These are phyloP conservation scores for Aspergillus tamarii DNA, from an alignment of 2,329 filamentous ascomycete species.

Conservation along the genomic window DNA sequence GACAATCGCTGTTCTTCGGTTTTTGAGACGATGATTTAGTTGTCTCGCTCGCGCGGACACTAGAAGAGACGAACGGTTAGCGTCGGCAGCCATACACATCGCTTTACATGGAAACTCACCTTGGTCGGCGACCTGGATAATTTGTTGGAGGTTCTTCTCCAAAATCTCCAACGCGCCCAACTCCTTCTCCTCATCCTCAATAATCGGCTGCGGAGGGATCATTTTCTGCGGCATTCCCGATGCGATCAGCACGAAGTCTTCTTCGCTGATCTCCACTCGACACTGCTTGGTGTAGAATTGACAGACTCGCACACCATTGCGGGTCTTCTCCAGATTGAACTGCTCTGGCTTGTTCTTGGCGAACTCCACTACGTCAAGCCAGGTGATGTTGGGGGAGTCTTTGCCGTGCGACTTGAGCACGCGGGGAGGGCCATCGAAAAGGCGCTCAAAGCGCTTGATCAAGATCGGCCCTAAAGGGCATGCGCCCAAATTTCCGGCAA, in stretches of 20 bases:
- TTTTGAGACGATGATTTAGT: slow-evolving; percentile 78
- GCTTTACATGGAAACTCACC: slow-evolving; percentile 42
- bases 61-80: slow-evolving; percentile 27
- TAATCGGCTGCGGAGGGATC: slow-evolving; percentile 77
- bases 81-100: background rate
- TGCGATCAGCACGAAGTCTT: slow-evolving; percentile 82
- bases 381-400: slow-evolving; percentile 67
- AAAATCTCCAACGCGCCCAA: slow-evolving; percentile 81
- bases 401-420: slow-evolving; percentile 66
- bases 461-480: slow-evolving; percentile 80
- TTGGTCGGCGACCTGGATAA: slow-evolving; percentile 82
- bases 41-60: slow-evolving; percentile 73
- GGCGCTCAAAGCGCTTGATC: slow-evolving; percentile 81
- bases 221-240: slow-evolving; percentile 82
- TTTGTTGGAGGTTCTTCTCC: slow-evolving; percentile 73
- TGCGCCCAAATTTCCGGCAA: slow-evolving; percentile 82
- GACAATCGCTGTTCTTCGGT: slow-evolving; percentile 72
- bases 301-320: slow-evolving; percentile 72
- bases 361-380: slow-evolving; percentile 85
- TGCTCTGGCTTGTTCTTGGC: slow-evolving; percentile 78
- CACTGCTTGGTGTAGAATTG: slow-evolving; percentile 81
- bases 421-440: slow-evolving; percentile 80
- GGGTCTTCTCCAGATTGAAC: slow-evolving; percentile 71
- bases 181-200: slow-evolving; percentile 85
- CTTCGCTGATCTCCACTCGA: slow-evolving; percentile 82